These are phyloP conservation scores for Parascedosporium putredinis DNA, from an alignment of 2,329 filamentous ascomycete genomes.

Conservation along the genomic window DNA sequence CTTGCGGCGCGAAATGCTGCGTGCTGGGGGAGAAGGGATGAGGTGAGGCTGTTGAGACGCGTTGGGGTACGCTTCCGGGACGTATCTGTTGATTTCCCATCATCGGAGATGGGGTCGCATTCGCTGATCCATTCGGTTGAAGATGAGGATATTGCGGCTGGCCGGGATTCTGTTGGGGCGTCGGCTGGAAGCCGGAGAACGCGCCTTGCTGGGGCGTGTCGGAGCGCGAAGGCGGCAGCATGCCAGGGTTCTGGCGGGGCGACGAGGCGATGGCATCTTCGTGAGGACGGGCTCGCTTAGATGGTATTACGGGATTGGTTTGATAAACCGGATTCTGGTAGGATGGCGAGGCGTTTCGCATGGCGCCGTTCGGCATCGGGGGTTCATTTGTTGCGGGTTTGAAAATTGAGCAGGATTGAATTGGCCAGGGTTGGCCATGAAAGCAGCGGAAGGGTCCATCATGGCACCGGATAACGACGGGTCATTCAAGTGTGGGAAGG, in stretches of 20 bases:
- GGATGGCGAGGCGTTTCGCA: conserved; percentile 72
- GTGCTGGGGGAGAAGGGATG: conserved; percentile 76
- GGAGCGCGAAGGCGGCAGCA: conserved; percentile 73
- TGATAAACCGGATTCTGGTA: conserved; percentile 73
- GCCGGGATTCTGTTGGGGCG: conserved; percentile 49
- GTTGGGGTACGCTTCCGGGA: conserved; percentile 60
- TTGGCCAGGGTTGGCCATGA: conserved; percentile 49
- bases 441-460: conserved; percentile 52
- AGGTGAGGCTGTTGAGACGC: conserved; percentile 85
- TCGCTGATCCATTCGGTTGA: conserved; percentile 67
- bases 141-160: conserved; percentile 74
- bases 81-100: conserved; percentile 77
- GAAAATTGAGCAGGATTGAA: conserved; percentile 51
- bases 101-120: conserved; percentile 85
- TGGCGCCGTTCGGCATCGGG: conserved; percentile 67
- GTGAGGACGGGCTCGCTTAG: conserved; percentile 71
- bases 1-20: conserved; percentile 60
- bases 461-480: conserved; percentile 37
- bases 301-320: conserved; percentile 77
- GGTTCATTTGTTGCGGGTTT: conserved; percentile 41
- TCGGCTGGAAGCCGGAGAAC: conserved; percentile 57
- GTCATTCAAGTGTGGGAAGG: conserved; percentile 55
- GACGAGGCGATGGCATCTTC: conserved; percentile 81
- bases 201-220: conserved; percentile 62
- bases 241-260: conserved; percentile 63